Evolutionary conservation across 805 yeast species (phyloP), one percentile per base, ranked within the genome.

Genomic region (Nakazawaea ishiwadae): DNA sequence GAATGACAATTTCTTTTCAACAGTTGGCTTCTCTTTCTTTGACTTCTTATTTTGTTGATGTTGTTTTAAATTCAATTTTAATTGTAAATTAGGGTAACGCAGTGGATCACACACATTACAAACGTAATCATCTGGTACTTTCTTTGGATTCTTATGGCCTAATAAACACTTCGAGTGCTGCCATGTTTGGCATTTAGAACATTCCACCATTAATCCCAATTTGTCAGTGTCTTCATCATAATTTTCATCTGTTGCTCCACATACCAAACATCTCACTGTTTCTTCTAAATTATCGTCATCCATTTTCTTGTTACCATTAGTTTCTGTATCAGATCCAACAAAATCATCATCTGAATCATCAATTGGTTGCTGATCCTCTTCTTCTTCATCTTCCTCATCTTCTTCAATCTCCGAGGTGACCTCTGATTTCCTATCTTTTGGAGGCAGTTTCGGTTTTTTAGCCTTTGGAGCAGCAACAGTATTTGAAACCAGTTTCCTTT

Each of bases 161-260:
- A 81, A 71, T 74, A 81, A 68, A 57, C 90, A 83, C 41, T 54
- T 61, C 24, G 75, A 72, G 53, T 83, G 90, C 54, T 83, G 89
- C 89, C 89, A 83, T 2, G 87, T 74, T 34, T 68, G 58, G 54
- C 90, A 83, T 6, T 59, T 50, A 20, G 79, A 86, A 59, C 90
- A 83, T 51, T 77, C 78, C 20, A 81, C 71, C 84, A 81, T 79
- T 10, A 65, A 66, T 11, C 84, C 79, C 9, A 66, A 58, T 1
- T 58, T 56, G 46, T 79, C 85, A 4, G 68, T 69, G 0, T 69
- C 79, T 46, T 72, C 83, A 50, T 79, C 66, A 53, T 77, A 80
- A 47, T 77, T 80, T 14, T 61, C 69, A 42, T 75, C 76, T 16
- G 68, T 74, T 1, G 84, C 65, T 2, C 81, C 83, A 59, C 89